Conservation (phyloP, 176 grass and related monocot genomes). For the Ananas comosus region DNA sequence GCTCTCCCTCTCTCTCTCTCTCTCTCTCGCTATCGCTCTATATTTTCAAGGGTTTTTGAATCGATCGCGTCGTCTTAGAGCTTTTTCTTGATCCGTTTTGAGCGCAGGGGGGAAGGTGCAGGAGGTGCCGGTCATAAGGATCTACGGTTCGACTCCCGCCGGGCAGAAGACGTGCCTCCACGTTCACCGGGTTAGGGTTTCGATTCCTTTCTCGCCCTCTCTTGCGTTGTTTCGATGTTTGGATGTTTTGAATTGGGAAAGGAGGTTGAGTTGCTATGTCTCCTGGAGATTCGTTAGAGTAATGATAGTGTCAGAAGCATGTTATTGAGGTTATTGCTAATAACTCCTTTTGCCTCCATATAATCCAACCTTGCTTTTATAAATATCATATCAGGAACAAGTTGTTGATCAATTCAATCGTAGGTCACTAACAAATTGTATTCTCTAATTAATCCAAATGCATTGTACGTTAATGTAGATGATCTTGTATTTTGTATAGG, state of each 20-base stretch:
- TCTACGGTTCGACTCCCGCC: slow-evolving; percentile 81
- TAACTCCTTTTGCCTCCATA: too few species aligned
- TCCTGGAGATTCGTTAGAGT: too few species aligned
- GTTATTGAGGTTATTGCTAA: too few species aligned
- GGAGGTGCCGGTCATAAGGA: slow-evolving; percentile 81
- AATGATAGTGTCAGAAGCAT: too few species aligned
- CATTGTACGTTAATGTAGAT: too few species aligned
- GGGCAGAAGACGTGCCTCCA: slow-evolving; percentile 92
- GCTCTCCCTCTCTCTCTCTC: too few species aligned
- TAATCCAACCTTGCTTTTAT: too few species aligned
- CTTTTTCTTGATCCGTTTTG: not conserved
- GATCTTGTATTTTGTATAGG: too few species aligned
- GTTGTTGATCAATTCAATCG: too few species aligned
- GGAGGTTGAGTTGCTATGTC: slow-evolving; percentile 2
- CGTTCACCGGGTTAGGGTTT: slow-evolving; percentile 56
- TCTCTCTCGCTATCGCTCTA: not conserved
- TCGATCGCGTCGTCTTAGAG: not conserved
- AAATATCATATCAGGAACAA: too few species aligned
- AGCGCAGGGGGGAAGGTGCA: slow-evolving; percentile 42
- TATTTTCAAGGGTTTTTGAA: not conserved
- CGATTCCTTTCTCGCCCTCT: not conserved
- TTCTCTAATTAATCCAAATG: too few species aligned
- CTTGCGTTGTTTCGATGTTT: not conserved
- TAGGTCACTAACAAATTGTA: too few species aligned
- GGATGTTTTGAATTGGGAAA: slow-evolving; percentile 21